Conservation (phyloP, 495 filamentous ascomycete species). For the Daldinia caldariorum region DNA sequence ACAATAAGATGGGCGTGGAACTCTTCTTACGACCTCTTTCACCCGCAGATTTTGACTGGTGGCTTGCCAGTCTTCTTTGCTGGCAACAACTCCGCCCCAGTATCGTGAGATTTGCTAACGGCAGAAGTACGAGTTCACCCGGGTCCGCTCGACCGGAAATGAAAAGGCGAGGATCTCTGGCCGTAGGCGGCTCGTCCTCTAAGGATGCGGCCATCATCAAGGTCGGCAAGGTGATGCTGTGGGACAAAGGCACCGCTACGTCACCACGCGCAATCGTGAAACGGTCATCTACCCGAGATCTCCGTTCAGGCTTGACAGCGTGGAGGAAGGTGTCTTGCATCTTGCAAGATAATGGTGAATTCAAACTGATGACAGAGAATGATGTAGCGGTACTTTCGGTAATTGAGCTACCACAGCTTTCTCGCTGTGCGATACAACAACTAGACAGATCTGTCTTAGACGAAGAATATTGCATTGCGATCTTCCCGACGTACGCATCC, state of each 20-base stretch:
- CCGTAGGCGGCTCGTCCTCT: conserved; percentile 51
- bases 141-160: conserved; percentile 55
- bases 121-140: conserved; percentile 40
- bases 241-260: conserved; percentile 73
- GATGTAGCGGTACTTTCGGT: conserved; percentile 80
- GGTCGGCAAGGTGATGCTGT: conserved; percentile 91
- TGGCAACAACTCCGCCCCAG: conserved; percentile 88
- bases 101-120: conserved; percentile 43
- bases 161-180: conserved; percentile 76
- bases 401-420: conserved; percentile 89
- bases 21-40: conserved; percentile 79
- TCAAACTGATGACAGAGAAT: conserved; percentile 87
- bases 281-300: conserved; percentile 59
- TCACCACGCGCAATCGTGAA: conserved; percentile 63
- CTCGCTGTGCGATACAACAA: conserved; percentile 87
- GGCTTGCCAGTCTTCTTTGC: conserved; percentile 91
- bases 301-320: conserved; percentile 54
- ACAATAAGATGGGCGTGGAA: conserved; percentile 71
- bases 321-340: conserved; percentile 94
- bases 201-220: conserved; percentile 94
- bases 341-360: conserved; percentile 92
- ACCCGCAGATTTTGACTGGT: conserved; percentile 82
- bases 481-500: conserved; percentile 82
- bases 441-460: conserved; percentile 92
- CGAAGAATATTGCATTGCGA: conserved; percentile 92